A percentile compares a stretch with the other conserved stretches of the same genome.
Evolutionary conservation across 345 rosid species (phyloP).

Genomic region (Angophora floribunda): DNA sequence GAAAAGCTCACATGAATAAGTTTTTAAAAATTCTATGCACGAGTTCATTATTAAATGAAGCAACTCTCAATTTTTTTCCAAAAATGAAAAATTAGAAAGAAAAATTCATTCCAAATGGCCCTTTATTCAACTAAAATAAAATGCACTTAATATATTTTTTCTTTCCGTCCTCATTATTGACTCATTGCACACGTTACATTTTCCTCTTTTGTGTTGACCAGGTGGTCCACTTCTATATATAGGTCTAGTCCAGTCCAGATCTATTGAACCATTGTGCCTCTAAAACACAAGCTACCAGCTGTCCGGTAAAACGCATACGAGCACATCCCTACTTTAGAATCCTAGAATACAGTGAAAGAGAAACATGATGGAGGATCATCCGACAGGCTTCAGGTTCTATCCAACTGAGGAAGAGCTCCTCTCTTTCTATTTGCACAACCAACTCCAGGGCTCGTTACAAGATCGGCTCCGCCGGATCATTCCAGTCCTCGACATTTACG

Average conservation of each 20-base stretch:
- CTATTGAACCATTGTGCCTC: neutral
- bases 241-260: neutral
- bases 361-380: neutral
- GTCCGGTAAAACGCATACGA: neutral
- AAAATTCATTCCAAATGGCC: neutral
- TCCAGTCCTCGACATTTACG: neutral
- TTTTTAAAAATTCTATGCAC: neutral
- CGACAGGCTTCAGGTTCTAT: neutral
- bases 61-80: neutral
- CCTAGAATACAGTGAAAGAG: neutral
- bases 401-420: neutral
- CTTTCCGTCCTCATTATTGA: neutral
- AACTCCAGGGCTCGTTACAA: neutral
- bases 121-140: neutral
- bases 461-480: neutral
- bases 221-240: neutral
- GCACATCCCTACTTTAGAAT: neutral
- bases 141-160: neutral
- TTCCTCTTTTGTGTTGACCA: neutral
- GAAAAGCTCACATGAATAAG: neutral
- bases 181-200: neutral
- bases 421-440: neutral
- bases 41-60: neutral
- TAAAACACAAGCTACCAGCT: neutral
- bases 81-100: neutral